phyloP scores from a whole-genome alignment of 257 asterid species.

The Capsicum chinense region DNA sequence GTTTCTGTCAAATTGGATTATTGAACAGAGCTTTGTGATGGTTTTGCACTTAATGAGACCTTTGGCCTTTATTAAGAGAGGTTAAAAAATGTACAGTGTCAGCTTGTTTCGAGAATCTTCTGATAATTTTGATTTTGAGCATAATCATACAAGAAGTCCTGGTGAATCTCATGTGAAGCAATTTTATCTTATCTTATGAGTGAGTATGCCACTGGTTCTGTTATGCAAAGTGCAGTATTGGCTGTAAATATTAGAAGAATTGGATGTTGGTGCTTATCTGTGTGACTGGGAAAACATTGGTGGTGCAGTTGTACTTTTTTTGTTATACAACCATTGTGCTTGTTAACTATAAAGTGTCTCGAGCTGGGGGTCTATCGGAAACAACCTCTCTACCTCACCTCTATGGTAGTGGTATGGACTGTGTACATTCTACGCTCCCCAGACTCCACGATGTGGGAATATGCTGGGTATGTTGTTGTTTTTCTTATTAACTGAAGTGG shows the following conservation, averaged over 20 bases:
- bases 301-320: background rate
- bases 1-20: background rate
- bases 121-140: constrained; percentile 3
- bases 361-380: too few relatives aligned
- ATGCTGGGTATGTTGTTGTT: too few relatives aligned
- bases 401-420: too few relatives aligned
- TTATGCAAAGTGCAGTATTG: background rate
- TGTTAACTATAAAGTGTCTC: background rate
- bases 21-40: constrained; percentile 3
- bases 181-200: constrained; percentile 9
- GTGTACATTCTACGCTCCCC: too few relatives aligned
- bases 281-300: constrained; percentile 16
- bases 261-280: constrained; percentile 25
- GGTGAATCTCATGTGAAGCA: constrained; percentile 14
- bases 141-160: background rate
- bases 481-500: constrained; percentile 23
- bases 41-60: background rate
- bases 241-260: background rate
- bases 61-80: constrained; percentile 9
- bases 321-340: background rate
- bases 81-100: background rate
- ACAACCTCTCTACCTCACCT: too few relatives aligned
- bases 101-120: background rate
- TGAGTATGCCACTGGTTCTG: background rate
- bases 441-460: too few relatives aligned